Evolutionary conservation across 1,139 yeast species (phyloP).

Genomic region (Candida frijolesensis): DNA sequence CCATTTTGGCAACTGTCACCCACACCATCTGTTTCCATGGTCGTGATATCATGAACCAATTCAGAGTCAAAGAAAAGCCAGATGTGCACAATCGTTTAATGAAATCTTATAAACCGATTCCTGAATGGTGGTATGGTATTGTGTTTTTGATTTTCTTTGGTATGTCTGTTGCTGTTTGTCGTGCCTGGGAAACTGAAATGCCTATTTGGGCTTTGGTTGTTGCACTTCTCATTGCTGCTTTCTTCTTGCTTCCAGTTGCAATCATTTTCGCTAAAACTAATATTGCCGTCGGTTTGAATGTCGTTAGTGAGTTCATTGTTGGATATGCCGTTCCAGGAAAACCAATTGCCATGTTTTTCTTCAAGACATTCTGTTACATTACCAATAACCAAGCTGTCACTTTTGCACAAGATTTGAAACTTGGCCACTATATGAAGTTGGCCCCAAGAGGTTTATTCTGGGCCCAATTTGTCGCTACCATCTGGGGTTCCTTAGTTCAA

Average conservation of each 20-base stretch:
- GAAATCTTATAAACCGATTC: slow-evolving; percentile 58
- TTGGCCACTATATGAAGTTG: slow-evolving; percentile 57
- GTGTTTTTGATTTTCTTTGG: slow-evolving; percentile 47
- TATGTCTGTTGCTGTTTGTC: slow-evolving; percentile 39
- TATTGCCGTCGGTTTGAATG: slow-evolving; percentile 49
- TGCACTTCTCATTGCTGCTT: slow-evolving; percentile 42
- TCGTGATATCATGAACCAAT: slow-evolving; percentile 47
- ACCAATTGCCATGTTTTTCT: slow-evolving; percentile 51
- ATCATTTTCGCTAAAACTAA: slow-evolving; percentile 45
- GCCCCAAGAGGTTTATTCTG: slow-evolving; percentile 48
- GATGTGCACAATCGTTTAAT: slow-evolving; percentile 69
- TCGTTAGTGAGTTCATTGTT: slow-evolving; percentile 46
- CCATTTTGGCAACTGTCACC: slow-evolving; percentile 57
- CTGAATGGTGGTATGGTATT: slow-evolving; percentile 65
- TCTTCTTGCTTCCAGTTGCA: slow-evolving; percentile 47
- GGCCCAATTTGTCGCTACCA: slow-evolving; percentile 48
- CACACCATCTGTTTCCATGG: slow-evolving; percentile 62
- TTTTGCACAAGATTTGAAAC: slow-evolving; percentile 55
- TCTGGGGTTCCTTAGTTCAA: slow-evolving; percentile 49
- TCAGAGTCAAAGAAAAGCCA: slow-evolving; percentile 46
- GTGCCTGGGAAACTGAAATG: slow-evolving; percentile 48
- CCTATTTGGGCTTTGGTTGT: slow-evolving; percentile 41
- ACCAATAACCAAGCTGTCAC: slow-evolving; percentile 58
- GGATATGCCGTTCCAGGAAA: slow-evolving; percentile 53
- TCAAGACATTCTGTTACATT: slow-evolving; percentile 50